Evolutionary conservation across 805 yeast genomes (phyloP), one percentile per base, ranked within the genome.

Genomic region (Hanseniaspora jakobsenii): DNA sequence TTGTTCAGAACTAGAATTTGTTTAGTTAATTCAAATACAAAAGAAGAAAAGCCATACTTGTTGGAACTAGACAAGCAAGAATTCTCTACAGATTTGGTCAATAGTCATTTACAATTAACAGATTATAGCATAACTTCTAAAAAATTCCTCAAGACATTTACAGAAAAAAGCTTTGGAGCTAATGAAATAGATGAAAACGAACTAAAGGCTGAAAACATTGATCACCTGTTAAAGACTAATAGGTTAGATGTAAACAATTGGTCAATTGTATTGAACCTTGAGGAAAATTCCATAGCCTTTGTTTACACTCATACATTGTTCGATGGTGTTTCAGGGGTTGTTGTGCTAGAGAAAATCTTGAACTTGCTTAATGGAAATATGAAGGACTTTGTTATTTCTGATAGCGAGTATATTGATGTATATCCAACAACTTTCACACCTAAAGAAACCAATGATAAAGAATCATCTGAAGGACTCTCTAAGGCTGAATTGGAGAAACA

Each of bases 261-360:
- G 44, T 17, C 27, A 18, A 12, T 40, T n/a, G 17, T 40, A 13
- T 9, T 40, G 10, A 34, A 34, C 14, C 27, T 16, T 16, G 27
- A 40, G 18, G 26, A 39, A 7, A 38, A 39, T 6, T 30, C 35
- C 6, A 24, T 46, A n/a, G 23, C 32, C 8, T 46, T 46, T 17
- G 32, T 32, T 3, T 46, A 26, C 12, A 36, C 38, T 10, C 48
- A 46, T 36, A 30, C 36, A 6, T 29, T 39, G 5, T 31, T 35
- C 21, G 48, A 46, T 31, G 48, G 48, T 30, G 32, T 46, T 28
- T 37, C 45, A 10, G 45, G 45, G 19, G 39, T 35, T 3, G 34
- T 26, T 18, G 38, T 26, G 28, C 13, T 42, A 5, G 32, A 42
- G 3, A 32, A 29, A 23, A 4, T 18, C 2, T 29, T 42, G 17